phyloP scores from a whole-genome alignment of 176 grass and related monocot species.

The Saccharum officinarum region DNA sequence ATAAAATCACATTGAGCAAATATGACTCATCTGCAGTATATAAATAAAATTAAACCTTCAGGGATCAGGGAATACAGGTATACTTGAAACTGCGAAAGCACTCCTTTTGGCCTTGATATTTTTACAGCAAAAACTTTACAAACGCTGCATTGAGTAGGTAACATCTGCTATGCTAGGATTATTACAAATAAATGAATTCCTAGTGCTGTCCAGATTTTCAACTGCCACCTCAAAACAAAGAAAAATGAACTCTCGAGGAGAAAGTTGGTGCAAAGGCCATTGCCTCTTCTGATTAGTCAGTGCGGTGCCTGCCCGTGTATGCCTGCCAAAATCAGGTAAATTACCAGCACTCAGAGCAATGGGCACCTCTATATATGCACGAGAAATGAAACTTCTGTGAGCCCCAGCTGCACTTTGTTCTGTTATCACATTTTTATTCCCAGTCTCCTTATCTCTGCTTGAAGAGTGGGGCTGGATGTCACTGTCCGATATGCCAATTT shows the following conservation, averaged over 20 bases:
- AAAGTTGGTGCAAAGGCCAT: slow-evolving; percentile 6
- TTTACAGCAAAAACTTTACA: slow-evolving; percentile 41
- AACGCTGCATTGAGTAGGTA: slow-evolving; percentile 15
- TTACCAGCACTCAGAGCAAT: slow-evolving; percentile 23
- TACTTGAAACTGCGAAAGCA: not conserved
- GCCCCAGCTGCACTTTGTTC: not conserved
- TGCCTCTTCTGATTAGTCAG: slow-evolving; percentile 14
- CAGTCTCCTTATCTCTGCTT: slow-evolving; percentile 85
- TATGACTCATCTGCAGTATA: not conserved
- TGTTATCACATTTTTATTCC: slow-evolving; percentile 74
- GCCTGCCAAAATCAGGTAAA: slow-evolving; percentile 26
- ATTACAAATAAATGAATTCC: slow-evolving; percentile 36
- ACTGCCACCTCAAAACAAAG: not conserved
- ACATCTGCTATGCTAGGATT: not conserved
- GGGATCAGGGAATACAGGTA: not conserved
- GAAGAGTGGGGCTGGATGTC: slow-evolving; percentile 79
- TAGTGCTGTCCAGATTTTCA: slow-evolving; percentile 8
- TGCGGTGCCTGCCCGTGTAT: not conserved
- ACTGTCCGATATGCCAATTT: slow-evolving; percentile 74
- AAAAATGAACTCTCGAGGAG: slow-evolving; percentile 13
- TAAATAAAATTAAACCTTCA: not conserved
- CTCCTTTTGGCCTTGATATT: slow-evolving; percentile 19
- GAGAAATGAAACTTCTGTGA: not conserved
- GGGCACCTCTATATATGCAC: slow-evolving; percentile 6
- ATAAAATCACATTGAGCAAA: not conserved